Conservation (phyloP, 305 asterid genomes). For the Fraxinus xanthoxyloides region DNA sequence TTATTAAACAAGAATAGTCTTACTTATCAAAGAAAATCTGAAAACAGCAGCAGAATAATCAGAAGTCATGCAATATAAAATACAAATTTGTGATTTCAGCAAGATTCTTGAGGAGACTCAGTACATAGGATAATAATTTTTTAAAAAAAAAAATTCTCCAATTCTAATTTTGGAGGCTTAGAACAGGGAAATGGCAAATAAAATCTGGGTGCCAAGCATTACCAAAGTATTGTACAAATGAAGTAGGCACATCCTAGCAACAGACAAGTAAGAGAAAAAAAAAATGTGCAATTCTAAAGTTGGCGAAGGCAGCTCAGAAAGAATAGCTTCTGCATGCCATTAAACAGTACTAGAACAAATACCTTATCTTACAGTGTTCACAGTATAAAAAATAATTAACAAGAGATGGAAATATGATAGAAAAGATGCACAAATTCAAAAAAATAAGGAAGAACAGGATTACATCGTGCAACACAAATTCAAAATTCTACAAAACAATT, state of each 20-base stretch:
- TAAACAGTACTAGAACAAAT: not conserved
- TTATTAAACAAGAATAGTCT: not conserved
- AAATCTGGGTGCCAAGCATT: not conserved
- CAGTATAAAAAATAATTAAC: not conserved
- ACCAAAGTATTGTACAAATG: not conserved
- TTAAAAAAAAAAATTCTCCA: not conserved
- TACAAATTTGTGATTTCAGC: constrained; percentile 3
- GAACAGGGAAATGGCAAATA: not conserved
- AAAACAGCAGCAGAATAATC: constrained; percentile 7
- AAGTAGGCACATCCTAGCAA: constrained; percentile 9
- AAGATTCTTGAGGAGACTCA: constrained; percentile 2
- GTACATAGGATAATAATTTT: not conserved
- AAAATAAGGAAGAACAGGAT: not conserved
- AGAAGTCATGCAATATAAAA: constrained; percentile 5
- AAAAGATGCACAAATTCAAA: not conserved
- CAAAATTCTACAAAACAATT: not conserved
- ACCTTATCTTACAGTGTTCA: not conserved
- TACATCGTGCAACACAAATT: not conserved
- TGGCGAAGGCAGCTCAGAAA: not conserved
- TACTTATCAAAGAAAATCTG: not conserved
- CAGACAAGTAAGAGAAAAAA: not conserved
- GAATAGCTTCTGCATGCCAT: not conserved
- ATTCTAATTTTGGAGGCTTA: not conserved
- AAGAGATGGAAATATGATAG: not conserved
- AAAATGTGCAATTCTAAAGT: constrained; percentile 1